Evolutionary conservation across 2,329 filamentous ascomycete species (phyloP), one percentile per base, ranked within the genome.

Genomic region (Ceratocystis harringtonii): DNA sequence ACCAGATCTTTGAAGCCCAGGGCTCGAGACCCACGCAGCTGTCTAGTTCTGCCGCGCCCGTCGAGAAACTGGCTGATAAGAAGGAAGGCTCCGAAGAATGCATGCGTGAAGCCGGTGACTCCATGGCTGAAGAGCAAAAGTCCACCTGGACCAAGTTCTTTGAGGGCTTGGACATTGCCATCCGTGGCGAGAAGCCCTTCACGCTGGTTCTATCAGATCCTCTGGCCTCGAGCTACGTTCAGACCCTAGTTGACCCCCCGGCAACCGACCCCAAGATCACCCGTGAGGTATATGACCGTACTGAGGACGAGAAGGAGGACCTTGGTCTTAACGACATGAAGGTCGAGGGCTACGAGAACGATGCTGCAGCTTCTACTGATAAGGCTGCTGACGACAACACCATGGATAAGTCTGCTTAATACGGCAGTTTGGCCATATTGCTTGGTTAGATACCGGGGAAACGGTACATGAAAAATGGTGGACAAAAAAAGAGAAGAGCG

Each of bases 321-420:
- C 78, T 99, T 10, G 94, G 94, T 0, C 77, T 99, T 69, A 85
- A 79, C 67, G 94, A 99, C 72, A 99, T 99, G 86, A 94, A 92
- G 80, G 85, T 86, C 0, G 92, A 97, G 74, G 86, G 85, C 0
- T 97, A 99, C 72, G 66, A 68, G 19, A 43, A 64, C 28, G 87
- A 87, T 74, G 79, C 84, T 64, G 81, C 36, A 10, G 36, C 36
- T 10, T 41, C 36, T 41, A 10, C 84, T 68, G 67, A 71, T 1
- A 74, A 72, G 48, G 69, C 72, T 67, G 70, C 71, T 25, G 70
- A 74, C 65, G 71, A 72, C 57, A 44, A 67, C 28, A 25, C 55
- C 17, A 66, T 64, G 64, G 61, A 65, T 48, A 45, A 66, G 64
- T 52, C 66, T 55, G 63, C 63, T 55, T 66, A 65, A 45, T n/a